Base-by-base conservation (phyloP, 345 rosid genomes). In the Bruguiera parviflora region DNA sequence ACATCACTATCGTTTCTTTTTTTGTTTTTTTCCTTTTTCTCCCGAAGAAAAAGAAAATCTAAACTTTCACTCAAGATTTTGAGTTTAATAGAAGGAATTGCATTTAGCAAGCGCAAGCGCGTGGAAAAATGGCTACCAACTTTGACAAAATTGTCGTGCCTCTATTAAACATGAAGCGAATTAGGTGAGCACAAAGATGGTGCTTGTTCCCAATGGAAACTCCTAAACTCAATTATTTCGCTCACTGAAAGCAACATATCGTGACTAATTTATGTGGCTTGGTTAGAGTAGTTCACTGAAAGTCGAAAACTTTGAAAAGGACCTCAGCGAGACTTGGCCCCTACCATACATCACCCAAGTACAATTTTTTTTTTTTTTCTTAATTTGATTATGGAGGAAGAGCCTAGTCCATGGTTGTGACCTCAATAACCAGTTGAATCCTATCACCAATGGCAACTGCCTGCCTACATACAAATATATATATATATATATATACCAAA, bases 241-340 rank as follows among this genome's bases (percentile, higher is more conserved):
- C 60, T 53, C 15, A 21, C 22, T 2, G 18, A 4, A 58, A 28
- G 18, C 32, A 27, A 35, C 62, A 43, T 8, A 32, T 71, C 37
- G 19, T n/a, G 8, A 65, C 65, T 32, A 51, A 21, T 37, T 8
- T 21, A 19, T 29, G 58, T 58, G 59, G 51, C 18, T 60, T 22
- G 20, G 56, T 65, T 28, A 5, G 60, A 72, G 76, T 72, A 24
- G 76, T 5, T 72, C 66, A 51, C 65, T 49, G 22, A 69, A 33
- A 46, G 16, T 51, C 33, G 66, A 37, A 49, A 63, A 32, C 39
- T 61, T n/a, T 70, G 66, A 52, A 24, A 62, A 20, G 8, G 60
- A 52, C 28, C 21, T 7, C 16, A 43, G 25, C 5, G 1, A 64
- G 11, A 27, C 27, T 5, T 16, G 5, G 33, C n/a, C 43, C 46